Base-by-base conservation (phyloP, 805 yeast genomes). In the Candida pseudoglaebosa region DNA sequence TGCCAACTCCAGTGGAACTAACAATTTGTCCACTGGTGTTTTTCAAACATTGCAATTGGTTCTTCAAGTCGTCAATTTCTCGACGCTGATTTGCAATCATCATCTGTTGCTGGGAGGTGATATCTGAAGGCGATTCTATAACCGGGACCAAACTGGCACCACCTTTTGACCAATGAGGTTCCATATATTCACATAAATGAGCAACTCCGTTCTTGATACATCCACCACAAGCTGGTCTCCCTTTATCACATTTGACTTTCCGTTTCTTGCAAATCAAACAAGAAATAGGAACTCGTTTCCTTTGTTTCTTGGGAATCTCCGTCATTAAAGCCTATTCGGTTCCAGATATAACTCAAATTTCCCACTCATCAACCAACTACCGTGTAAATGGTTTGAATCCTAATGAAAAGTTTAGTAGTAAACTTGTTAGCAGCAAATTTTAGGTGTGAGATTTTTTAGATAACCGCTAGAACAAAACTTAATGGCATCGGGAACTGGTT, bases 191-290 rank as follows among this genome's bases (percentile, higher is more conserved):
- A 41, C 74, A 68, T 17, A 62, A 42, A 46, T 67, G 70, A 15
- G 59, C 56, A 19, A 66, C 73, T 10, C 66, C 66, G 42, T 68
- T 63, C 39, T 55, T 56, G 9, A 61, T 53, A 48, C 74, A 68
- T 5, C 71, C 71, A 2, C 65, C 56, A 46, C 74, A 68, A 4
- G 63, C 52, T 2, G 74, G 74, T 35, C 56, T 53, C 15, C 42
- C 59, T 38, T 65, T 65, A 44, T 68, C 74, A 50, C 74, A 68
- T 41, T 63, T 65, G 47, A 68, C 74, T 47, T 67, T 67, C 10
- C 74, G 44, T 32, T 57, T 57, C 41, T 67, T 58, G 45, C 74
- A 68, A 37, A 61, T 61, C 31, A 63, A 50, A 42, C 74, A 68
- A 21, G 70, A 53, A 12, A 67, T 48, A 2, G 74, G 73, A 1